Evolutionary conservation across 176 grass and related monocot genomes (phyloP).

Genomic region (Leersia perrieri): DNA sequence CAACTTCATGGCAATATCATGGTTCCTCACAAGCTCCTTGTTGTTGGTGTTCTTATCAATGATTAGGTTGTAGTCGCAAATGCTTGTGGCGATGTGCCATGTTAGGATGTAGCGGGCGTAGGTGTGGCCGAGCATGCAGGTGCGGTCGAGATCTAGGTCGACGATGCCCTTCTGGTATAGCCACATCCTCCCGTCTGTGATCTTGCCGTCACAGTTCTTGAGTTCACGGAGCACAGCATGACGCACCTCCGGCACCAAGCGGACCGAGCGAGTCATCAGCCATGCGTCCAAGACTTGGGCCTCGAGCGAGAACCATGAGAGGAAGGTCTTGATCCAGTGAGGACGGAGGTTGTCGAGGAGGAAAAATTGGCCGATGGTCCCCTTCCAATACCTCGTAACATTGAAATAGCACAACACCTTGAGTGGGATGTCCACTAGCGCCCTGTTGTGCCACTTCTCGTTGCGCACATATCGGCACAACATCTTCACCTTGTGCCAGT

Average conservation of each 20-base stretch:
- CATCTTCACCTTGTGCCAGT: slow-evolving; percentile 33
- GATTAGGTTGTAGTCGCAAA: neutral
- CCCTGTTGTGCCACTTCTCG: neutral
- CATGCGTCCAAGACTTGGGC: neutral
- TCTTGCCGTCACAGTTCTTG: neutral
- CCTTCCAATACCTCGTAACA: slow-evolving; percentile 15
- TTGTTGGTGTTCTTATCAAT: neutral
- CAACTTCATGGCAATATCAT: neutral
- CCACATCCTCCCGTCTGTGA: neutral
- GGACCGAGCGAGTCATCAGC: neutral
- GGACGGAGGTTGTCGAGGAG: neutral
- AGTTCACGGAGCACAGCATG: neutral
- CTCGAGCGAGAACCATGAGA: neutral
- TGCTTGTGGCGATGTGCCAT: slow-evolving; percentile 28
- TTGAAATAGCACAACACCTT: slow-evolving; percentile 18
- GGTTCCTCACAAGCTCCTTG: neutral
- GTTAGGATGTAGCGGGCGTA: neutral
- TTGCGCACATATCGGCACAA: neutral
- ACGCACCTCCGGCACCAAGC: neutral
- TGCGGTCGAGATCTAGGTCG: neutral
- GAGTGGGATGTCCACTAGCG: neutral
- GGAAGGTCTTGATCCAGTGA: slow-evolving; percentile 2
- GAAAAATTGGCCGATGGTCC: neutral
- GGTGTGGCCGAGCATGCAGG: neutral
- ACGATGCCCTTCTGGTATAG: neutral